Base-by-base conservation (phyloP, 2,329 filamentous ascomycete species). In the Cytospora piceae region DNA sequence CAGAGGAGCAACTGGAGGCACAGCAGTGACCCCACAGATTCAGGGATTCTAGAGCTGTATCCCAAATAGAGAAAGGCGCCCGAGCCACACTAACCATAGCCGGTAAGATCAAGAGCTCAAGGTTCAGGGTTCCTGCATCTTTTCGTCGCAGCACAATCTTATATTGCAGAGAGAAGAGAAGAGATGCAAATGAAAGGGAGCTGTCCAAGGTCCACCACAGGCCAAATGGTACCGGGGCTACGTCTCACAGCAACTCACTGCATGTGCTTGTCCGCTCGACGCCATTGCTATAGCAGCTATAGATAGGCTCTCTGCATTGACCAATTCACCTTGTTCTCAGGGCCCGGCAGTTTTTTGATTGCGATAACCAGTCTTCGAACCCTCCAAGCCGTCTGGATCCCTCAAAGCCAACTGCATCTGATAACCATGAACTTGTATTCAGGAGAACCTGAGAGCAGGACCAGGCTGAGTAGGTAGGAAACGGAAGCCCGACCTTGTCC, bases 291-390 rank as follows among this genome's bases (percentile, higher is more conserved):
- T n/a, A n/a, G n/a, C n/a, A n/a, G n/a, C 42, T 49, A 49, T 49
- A 49, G n/a, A 24, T 49, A 49, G 46, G 46, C 46, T 49, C 8
- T n/a, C 46, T 49, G 46, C 46, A 49, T 49, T 37, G 46, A 49
- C n/a, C 42, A n/a, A 11, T 24, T 34, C 29, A 27, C 60, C 52
- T 54, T 14, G 37, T 56, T 63, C n/a, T n/a, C n/a, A n/a, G n/a
- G n/a, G n/a, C n/a, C n/a, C n/a, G n/a, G n/a, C n/a, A n/a, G n/a
- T 42, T 37, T n/a, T 56, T 62, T 62, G 52, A 62, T 62, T 62
- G 39, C 60, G 60, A 62, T 56, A 42, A 56, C 46, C 60, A 56
- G 22, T 15, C 20, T 42, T n/a, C 8, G 39, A 42, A n/a, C 1
- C 20, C 39, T n/a, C 39, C 39, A 3, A 7, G 5, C 3, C 39